Base-by-base conservation (phyloP, 2,329 filamentous ascomycete genomes). In the Didymella keratinophila region DNA sequence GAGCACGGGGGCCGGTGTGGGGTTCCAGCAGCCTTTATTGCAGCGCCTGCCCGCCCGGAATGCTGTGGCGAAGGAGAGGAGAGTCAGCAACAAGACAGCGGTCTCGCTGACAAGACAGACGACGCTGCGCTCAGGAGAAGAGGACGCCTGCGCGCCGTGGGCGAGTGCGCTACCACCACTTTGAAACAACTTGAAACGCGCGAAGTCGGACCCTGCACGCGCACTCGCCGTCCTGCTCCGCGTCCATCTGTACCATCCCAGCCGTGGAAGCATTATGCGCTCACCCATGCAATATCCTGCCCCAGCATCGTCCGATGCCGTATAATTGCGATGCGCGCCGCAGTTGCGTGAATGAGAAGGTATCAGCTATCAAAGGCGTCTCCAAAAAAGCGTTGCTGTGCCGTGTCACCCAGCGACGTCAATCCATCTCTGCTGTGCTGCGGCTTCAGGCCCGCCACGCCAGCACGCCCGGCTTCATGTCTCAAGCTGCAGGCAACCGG, bases 1-100 rank as follows among this genome's bases (percentile, higher is more conserved):
- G 37, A 50, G 53, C 56, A 58, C 56, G 41, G 56, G 56, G 56
- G 41, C 37, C 11, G 46, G 51, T 44, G 56, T 54, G 52, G 56
- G 49, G 59, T 42, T 7, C 21, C 20, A 25, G 30, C 36, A 10
- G 55, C 28, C 53, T 60, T 57, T 57, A 50, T 58, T 50, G 41
- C 50, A 46, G 45, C 45, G 27, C 39, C 45, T 27, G 37, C 50
- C 45, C 39, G 44, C 56, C 32, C 32, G 44, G 36, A 44, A 27
- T 30, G 23, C 36, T 25, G 56, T 53, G 50, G 50, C 56, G 32
- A 50, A 32, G 23, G 25, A 53, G 50, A 45, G n/a, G 50, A 54
- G 41, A 30, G 56, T 42, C 56, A 36, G 56, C 50, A 45, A 32
- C 56, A 54, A 54, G 50, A 50, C 51, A 46, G 46, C 56, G 32